Base-by-base conservation (phyloP, 768 basidiomycete species). In the Dentipellis sp. region DNA sequence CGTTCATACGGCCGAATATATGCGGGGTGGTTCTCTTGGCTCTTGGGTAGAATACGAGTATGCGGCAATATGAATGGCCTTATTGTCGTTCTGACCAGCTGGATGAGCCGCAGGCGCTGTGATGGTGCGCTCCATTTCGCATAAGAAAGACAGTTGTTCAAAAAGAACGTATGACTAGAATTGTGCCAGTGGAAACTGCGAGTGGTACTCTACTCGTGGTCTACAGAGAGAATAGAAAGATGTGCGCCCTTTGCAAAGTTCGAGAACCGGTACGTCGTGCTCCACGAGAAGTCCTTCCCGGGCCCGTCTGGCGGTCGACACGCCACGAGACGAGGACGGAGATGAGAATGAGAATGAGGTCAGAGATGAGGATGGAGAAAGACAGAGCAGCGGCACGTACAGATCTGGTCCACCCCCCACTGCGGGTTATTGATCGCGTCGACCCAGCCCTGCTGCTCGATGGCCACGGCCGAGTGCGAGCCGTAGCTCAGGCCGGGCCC, bases 361-460 rank as follows among this genome's bases (percentile, higher is more conserved):
- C 40, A 11, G 16, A 16, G 40, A 9, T 21, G 14, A 17, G 42
- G 19, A n/a, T 9, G n/a, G 16, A n/a, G 19, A 3, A 6, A 45
- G 19, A 42, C n/a, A n/a, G n/a, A 16, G 8, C 12, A 8, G 14
- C 5, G 19, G 5, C n/a, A 17, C 42, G 42, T 19, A 52, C 51
- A 78, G 42, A 78, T 77, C 57, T 78, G 74, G 59, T 78, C 63
- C 1, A 75, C 65, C 10, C 66, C 67, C 57, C 72, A 74, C 56
- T 76, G 69, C 1, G 77, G 77, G 50, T 75, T 74, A 66, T 79
- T 78, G 55, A 78, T 77, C 10, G 71, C 76, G 61, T 78, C 77
- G 19, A 78, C 75, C 34, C 67, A 65, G 19, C 68, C 68, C 61
- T 75, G 72, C 34, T 72, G 74, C 59, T 79, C 77, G 35, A 79